Conservation (phyloP, 1,284 basidiomycete species). For the Fomes fomentarius region DNA sequence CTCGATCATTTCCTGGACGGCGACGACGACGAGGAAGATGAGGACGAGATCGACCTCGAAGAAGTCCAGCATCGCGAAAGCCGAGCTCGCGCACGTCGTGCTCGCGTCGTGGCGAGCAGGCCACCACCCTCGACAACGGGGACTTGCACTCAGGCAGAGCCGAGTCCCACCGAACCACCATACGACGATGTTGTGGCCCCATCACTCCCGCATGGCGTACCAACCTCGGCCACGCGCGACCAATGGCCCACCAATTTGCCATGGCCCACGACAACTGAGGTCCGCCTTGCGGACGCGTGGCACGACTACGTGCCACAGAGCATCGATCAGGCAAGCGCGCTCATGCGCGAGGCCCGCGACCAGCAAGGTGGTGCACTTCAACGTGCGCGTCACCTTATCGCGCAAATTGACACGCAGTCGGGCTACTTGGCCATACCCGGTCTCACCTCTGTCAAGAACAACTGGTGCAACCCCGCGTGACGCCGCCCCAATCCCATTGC, state of each 20-base stretch:
- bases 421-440: background rate
- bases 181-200: no score
- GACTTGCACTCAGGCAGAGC: no score
- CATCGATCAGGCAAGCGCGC: background rate
- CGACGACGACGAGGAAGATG: no score
- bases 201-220: no score
- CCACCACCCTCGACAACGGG: no score
- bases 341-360: background rate
- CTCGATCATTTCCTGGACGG: no score
- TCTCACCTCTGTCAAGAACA: background rate
- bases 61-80: no score
- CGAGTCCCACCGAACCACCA: no score
- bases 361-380: background rate
- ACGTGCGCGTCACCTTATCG: background rate
- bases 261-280: background rate
- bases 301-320: background rate
- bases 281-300: background rate
- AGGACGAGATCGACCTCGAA: no score
- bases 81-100: no score
- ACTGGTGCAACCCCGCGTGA: background rate
- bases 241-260: background rate
- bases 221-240: background rate
- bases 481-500: no score
- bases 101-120: no score
- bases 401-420: background rate